Conservation (phyloP, 129 eudicot species). For the Flaveria brownii region DNA sequence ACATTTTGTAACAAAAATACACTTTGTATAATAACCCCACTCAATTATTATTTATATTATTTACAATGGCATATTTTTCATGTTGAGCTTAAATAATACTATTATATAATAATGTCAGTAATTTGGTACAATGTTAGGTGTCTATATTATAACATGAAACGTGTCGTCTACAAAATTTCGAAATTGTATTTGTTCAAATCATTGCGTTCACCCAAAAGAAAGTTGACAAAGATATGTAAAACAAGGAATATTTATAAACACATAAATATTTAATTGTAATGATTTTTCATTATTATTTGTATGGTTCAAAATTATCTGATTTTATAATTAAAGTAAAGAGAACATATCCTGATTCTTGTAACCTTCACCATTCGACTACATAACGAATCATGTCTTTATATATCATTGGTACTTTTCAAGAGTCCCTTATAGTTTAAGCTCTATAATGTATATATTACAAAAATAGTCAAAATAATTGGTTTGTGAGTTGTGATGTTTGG, state of each 20-base stretch:
- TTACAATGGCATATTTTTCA: too few species aligned
- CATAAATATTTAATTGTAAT: too few species aligned
- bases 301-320: slow-evolving; percentile 1
- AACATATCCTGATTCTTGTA: slow-evolving; percentile 27
- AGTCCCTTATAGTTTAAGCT: neutral
- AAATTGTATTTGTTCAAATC: neutral
- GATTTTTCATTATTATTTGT: neutral
- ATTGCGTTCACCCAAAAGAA: neutral
- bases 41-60: too few species aligned
- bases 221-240: neutral
- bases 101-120: too few species aligned
- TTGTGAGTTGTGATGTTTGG: too few species aligned
- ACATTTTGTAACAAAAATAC: too few species aligned
- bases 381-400: slow-evolving; percentile 16
- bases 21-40: too few species aligned
- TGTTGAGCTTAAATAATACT: too few species aligned
- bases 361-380: slow-evolving; percentile 4
- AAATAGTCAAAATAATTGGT: too few species aligned
- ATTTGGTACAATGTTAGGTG: neutral
- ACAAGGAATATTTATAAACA: neutral
- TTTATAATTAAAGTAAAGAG: neutral
- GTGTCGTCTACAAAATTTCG: neutral
- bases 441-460: too few species aligned
- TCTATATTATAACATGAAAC: neutral
- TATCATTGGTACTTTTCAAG: neutral